These are phyloP conservation scores for Calonectria naviculata DNA, from an alignment of 2,329 filamentous ascomycete genomes.

Conservation along the genomic window DNA sequence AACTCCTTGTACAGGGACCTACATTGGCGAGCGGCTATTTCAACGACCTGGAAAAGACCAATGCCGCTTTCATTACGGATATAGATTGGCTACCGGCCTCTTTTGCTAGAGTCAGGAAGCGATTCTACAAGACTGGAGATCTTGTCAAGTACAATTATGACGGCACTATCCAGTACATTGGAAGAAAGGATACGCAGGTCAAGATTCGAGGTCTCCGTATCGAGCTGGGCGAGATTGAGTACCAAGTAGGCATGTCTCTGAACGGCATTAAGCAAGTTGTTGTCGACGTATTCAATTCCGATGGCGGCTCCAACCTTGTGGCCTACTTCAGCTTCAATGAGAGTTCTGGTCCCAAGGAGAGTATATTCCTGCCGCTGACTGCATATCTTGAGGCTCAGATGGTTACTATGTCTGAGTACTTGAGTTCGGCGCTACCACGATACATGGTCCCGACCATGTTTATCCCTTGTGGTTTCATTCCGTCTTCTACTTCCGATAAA, in stretches of 20 bases:
- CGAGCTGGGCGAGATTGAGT: conserved; percentile 32
- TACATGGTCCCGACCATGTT: conserved; percentile 30
- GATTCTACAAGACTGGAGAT: conserved; percentile 16
- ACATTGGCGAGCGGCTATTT: conserved; percentile 60
- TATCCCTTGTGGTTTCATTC: conserved; percentile 11
- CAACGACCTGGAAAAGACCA: conserved; percentile 35
- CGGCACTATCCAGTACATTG: conserved; percentile 4
- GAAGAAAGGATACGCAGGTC: conserved; percentile 42
- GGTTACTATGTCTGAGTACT: neutral
- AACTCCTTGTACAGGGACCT: conserved; percentile 43
- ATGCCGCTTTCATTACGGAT: neutral
- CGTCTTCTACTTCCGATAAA: conserved; percentile 22
- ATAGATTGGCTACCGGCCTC: neutral
- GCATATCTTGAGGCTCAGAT: neutral
- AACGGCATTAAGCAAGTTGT: neutral
- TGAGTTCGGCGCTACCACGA: conserved; percentile 7
- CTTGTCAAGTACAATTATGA: conserved; percentile 7
- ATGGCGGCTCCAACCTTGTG: neutral
- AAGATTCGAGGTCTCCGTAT: conserved; percentile 46
- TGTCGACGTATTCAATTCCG: neutral
- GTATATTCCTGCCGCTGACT: neutral
- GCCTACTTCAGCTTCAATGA: neutral
- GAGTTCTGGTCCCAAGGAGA: neutral
- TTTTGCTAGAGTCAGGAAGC: neutral
- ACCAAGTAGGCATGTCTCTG: neutral